phyloP scores from a whole-genome alignment of 2,329 filamentous ascomycete species.

The Colletotrichum agaves region DNA sequence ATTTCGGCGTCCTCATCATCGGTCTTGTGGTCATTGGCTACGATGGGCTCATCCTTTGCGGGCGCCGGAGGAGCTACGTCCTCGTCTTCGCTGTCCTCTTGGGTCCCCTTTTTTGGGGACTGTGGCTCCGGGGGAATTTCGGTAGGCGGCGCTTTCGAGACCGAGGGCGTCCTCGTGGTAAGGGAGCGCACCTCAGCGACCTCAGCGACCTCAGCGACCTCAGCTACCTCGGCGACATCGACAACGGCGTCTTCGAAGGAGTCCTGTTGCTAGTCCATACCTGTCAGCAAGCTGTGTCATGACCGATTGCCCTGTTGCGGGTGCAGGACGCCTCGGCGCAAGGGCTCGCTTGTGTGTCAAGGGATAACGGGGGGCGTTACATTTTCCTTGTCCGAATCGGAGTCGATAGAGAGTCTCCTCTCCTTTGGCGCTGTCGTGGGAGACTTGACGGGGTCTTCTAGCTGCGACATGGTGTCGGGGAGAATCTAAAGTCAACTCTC shows the following conservation, averaged over 20 bases:
- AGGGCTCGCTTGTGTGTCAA: slow-evolving; percentile 13
- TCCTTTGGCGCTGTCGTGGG: slow-evolving; percentile 38
- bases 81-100: slow-evolving; percentile 44
- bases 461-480: slow-evolving; percentile 48
- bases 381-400: slow-evolving; percentile 38
- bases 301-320: neutral
- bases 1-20: slow-evolving; percentile 40
- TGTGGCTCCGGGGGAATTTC: slow-evolving; percentile 36
- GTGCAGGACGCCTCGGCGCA: neutral
- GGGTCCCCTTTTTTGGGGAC: slow-evolving; percentile 40
- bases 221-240: slow-evolving; percentile 52
- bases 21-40: slow-evolving; percentile 29
- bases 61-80: slow-evolving; percentile 35
- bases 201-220: slow-evolving; percentile 40
- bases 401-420: slow-evolving; percentile 36
- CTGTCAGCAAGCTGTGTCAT: slow-evolving; percentile 15
- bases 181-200: slow-evolving; percentile 69
- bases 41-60: slow-evolving; percentile 28
- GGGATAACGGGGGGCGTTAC: slow-evolving; percentile 35
- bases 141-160: slow-evolving; percentile 46
- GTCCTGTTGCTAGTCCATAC: slow-evolving; percentile 60
- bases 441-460: slow-evolving; percentile 42
- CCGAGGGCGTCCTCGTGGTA: slow-evolving; percentile 58
- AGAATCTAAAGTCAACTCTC: slow-evolving; percentile 25
- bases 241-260: slow-evolving; percentile 84